Conservation (phyloP, 108 stramenopile genomes). For the Nannochloropsis salina region DNA sequence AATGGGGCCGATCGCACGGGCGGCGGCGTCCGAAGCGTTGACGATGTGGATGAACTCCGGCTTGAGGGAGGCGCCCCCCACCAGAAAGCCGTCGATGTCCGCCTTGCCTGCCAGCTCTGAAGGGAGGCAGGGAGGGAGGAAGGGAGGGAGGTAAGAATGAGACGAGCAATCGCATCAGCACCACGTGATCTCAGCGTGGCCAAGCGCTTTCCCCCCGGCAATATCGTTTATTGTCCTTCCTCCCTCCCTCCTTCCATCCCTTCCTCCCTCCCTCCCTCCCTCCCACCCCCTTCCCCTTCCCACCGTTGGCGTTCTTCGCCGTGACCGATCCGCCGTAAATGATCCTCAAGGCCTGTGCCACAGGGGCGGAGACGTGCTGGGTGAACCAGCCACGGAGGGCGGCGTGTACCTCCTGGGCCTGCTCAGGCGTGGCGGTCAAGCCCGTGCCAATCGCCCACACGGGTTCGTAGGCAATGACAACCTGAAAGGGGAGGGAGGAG, state of each 20-base stretch:
- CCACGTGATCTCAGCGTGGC: not conserved
- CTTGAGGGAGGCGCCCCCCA: slow-evolving; percentile 97
- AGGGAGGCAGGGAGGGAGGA: slow-evolving; percentile 55
- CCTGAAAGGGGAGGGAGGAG: not conserved
- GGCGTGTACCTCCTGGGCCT: slow-evolving; percentile 74
- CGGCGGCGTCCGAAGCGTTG: slow-evolving; percentile 58
- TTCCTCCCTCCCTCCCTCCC: not conserved
- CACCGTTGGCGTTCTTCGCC: slow-evolving; percentile 52
- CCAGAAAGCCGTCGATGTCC: slow-evolving; percentile 99
- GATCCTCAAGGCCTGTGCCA: slow-evolving; percentile 49
- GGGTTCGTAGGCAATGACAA: slow-evolving; percentile 69
- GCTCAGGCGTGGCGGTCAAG: slow-evolving; percentile 87
- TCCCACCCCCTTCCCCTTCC: slow-evolving; percentile 60
- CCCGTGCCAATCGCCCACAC: slow-evolving; percentile 99
- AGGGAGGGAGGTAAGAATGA: not conserved
- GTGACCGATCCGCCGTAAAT: slow-evolving; percentile 58
- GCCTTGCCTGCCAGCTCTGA: slow-evolving; percentile 53
- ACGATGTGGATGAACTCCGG: slow-evolving; percentile 90
- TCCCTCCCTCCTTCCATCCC: slow-evolving; percentile 64
- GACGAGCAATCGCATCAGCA: not conserved
- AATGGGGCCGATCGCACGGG: slow-evolving; percentile 56
- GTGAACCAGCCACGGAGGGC: slow-evolving; percentile 49
- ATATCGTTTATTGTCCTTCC: not conserved
- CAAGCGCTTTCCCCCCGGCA: not conserved
- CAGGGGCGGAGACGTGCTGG: slow-evolving; percentile 29